A percentile compares a stretch with the other conserved stretches of the same genome.
These are phyloP conservation scores for Singerocomus rubriflavus DNA, from an alignment of 1,284 basidiomycete genomes.

Conservation along the genomic window DNA sequence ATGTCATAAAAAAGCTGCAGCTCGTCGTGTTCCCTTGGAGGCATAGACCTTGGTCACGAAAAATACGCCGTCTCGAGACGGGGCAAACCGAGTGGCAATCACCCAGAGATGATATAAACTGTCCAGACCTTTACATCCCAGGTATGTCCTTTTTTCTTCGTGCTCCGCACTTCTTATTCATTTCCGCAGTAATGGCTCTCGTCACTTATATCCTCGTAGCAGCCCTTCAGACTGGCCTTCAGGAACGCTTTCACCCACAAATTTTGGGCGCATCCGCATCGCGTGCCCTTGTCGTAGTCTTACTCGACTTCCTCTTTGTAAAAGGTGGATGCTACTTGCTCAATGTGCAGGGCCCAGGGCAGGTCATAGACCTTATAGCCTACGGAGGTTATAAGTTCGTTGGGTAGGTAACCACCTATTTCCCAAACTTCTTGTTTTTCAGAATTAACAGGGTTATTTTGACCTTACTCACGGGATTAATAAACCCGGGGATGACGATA, in stretches of 20 bases:
- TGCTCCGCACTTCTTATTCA: slow-evolving; percentile 3
- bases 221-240: slow-evolving; percentile 82
- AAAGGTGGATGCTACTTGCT: slow-evolving; percentile 90
- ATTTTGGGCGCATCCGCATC: slow-evolving; percentile 86
- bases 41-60: slow-evolving; percentile 80
- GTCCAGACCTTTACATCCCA: slow-evolving; percentile 96
- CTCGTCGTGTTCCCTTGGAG: slow-evolving; percentile 96
- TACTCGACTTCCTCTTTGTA: slow-evolving; percentile 86
- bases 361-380: slow-evolving; percentile 69
- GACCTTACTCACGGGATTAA: slow-evolving; percentile 60
- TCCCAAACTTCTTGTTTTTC: not conserved
- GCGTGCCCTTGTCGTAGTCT: slow-evolving; percentile 76
- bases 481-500: slow-evolving; percentile 59
- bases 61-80: slow-evolving; percentile 58
- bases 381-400: slow-evolving; percentile 99
- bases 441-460: slow-evolving; percentile 59
- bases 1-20: slow-evolving; percentile 89
- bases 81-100: slow-evolving; percentile 80
- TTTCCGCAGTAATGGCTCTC: slow-evolving; percentile 81
- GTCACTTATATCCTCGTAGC: slow-evolving; percentile 93
- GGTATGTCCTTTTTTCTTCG: slow-evolving; percentile 47
- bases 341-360: slow-evolving; percentile 75
- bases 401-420: slow-evolving; percentile 51
- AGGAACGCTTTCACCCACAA: slow-evolving; percentile 85
- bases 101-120: slow-evolving; percentile 93